Conservation (phyloP, 768 basidiomycete species). For the Xerocomus brunneocitrinus region DNA sequence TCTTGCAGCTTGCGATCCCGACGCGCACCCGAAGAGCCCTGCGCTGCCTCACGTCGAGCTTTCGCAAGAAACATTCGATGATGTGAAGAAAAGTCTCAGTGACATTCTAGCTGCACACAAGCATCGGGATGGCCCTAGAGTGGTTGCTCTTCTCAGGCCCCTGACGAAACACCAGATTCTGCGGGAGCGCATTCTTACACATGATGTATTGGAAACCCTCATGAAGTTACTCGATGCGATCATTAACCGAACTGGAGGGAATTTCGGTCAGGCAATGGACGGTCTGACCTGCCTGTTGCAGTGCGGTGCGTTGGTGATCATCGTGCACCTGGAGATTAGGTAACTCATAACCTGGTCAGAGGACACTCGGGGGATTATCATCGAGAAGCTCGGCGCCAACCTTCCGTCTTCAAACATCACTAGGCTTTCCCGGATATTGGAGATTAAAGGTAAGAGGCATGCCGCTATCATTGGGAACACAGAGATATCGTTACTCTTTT, state of each 20-base stretch:
- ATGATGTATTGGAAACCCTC: conserved; percentile 9
- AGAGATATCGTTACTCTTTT: not conserved
- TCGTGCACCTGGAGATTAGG: not conserved
- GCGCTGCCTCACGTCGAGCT: not conserved
- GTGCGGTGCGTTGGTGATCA: conserved; percentile 9
- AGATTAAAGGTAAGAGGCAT: conserved; percentile 8
- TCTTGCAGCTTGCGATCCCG: conserved; percentile 7
- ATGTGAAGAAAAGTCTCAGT: conserved; percentile 14
- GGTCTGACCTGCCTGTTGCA: conserved; percentile 15
- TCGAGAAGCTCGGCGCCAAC: conserved; percentile 4
- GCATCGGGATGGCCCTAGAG: conserved; percentile 19
- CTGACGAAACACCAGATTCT: conserved; percentile 15
- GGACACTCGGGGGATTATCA: conserved; percentile 6
- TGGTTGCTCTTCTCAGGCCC: conserved; percentile 20
- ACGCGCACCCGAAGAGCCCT: not conserved
- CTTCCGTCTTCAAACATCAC: not conserved
- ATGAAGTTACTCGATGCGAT: conserved; percentile 14
- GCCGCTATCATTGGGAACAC: no score
- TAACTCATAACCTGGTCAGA: conserved; percentile 3
- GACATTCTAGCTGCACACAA: conserved; percentile 9
- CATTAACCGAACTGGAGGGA: not conserved
- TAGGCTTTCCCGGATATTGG: conserved; percentile 16
- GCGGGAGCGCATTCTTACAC: conserved; percentile 12
- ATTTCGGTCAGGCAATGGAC: conserved; percentile 22
- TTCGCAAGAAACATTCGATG: conserved; percentile 2